A percentile compares a stretch with the other conserved stretches of the same genome.
Conservation (phyloP, 2,329 filamentous ascomycete genomes). For the Hypocreales sp. region DNA sequence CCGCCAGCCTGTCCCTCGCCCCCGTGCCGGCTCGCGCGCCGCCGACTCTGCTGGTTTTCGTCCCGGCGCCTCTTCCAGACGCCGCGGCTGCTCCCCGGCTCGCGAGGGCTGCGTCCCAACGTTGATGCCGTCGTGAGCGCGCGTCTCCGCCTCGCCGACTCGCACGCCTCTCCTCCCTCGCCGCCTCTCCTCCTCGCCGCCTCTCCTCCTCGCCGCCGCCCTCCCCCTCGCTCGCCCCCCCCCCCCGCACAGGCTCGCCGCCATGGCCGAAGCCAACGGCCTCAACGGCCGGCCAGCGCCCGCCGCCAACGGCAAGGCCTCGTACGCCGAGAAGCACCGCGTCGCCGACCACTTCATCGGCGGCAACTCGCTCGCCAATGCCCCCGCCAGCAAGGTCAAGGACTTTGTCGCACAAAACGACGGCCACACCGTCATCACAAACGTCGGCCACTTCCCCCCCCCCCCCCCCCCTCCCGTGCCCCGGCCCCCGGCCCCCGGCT, state of each 20-base stretch:
- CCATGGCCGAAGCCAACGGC: conserved; percentile 35
- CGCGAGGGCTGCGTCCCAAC: no score
- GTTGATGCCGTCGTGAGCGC: no score
- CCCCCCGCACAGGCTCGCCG: neutral
- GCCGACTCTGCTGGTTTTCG: no score
- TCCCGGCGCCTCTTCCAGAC: no score
- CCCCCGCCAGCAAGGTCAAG: conserved; percentile 75
- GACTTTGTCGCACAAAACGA: conserved; percentile 84
- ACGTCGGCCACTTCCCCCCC: no score
- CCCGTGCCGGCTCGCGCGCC: no score
- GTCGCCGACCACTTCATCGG: conserved; percentile 92
- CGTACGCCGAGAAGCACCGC: conserved; percentile 68
- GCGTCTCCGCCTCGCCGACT: no score
- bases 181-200: neutral
- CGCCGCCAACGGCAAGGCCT: conserved; percentile 40
- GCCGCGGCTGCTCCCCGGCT: no score
- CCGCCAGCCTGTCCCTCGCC: no score
- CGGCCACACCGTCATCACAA: conserved; percentile 96
- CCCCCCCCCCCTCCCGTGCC: no score
- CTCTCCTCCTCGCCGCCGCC: neutral
- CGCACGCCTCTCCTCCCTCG: no score
- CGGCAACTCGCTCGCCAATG: conserved; percentile 73
- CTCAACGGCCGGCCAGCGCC: conserved; percentile 34
- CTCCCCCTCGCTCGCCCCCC: neutral
- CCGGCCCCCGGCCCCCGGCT: no score